Base-by-base conservation (phyloP, 306 rosid genomes). In the Parietaria judaica region DNA sequence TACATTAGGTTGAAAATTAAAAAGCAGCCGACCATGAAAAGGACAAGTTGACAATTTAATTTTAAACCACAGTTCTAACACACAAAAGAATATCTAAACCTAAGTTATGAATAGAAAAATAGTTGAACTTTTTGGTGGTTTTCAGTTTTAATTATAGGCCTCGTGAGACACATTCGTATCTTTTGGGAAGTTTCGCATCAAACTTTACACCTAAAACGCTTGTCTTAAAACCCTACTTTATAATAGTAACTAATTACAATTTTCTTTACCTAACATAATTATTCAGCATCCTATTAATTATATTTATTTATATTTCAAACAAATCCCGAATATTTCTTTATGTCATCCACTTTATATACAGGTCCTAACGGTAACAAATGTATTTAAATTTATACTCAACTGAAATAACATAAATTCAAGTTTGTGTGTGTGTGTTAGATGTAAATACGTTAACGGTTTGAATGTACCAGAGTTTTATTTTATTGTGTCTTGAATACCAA, bases 151-250 rank as follows among this genome's bases (percentile, higher is more conserved):
- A n/a, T 66, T 45, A 54, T 66, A 47, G 41, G 64, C 58, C 50
- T 58, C 48, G 71, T 23, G 66, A 57, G 66, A 51, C 78, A 63
- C 61, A 74, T 63, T 12, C 58, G 56, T 62, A 47, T 68, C 51
- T 74, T 59, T 59, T 51, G 31, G 57, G 70, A 62, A 57, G 66
- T 74, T 67, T 63, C 70, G 47, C 67, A 65, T 74, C 73, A 39
- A 36, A 43, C 58, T 74, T 68, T 17, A 11, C 34, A 39, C 56
- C 66, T 35, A 51, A 63, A 47, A 47, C 43, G 12, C 13, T 13
- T 57, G 17, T 8, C 34, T 15, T 17, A 37, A 17, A 16, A 51
- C 6, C 9, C 14, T 15, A 34, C 8, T 47, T 4, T 17, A 34
- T 31, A 39, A 47, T 48, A 63, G 39, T 50, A 44, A 36, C 47